These are phyloP conservation scores for Penicillium capsulatum DNA, from an alignment of 2,329 filamentous ascomycete species.

Conservation along the genomic window DNA sequence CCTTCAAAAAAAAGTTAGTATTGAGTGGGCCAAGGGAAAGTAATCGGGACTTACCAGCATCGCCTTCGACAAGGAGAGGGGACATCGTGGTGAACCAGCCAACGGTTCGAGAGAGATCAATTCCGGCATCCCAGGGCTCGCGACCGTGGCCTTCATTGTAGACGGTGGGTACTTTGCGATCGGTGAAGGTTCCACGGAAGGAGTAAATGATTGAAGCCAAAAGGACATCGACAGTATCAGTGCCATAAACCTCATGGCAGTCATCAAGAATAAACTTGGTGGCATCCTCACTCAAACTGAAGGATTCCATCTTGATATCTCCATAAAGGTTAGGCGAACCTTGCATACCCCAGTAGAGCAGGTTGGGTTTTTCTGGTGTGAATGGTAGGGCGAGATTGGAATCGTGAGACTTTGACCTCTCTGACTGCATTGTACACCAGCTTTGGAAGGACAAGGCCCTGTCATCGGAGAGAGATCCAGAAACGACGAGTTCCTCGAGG, in stretches of 20 bases:
- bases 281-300: constrained; percentile 30
- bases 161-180: constrained; percentile 42
- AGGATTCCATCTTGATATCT: constrained; percentile 33
- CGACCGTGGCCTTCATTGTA: constrained; percentile 51
- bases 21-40: not conserved
- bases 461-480: constrained; percentile 30
- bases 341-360: constrained; percentile 38
- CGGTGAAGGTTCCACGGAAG: constrained; percentile 43
- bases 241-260: constrained; percentile 33
- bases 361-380: constrained; percentile 29
- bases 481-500: constrained; percentile 33
- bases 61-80: constrained; percentile 36
- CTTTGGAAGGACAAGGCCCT: constrained; percentile 38
- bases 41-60: constrained; percentile 21
- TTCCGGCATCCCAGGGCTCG: constrained; percentile 42
- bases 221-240: constrained; percentile 38
- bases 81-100: constrained; percentile 51
- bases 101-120: constrained; percentile 47
- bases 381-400: constrained; percentile 22
- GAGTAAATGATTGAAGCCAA: constrained; percentile 41
- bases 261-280: constrained; percentile 32
- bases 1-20: constrained; percentile 13
- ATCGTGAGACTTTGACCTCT: constrained; percentile 22
- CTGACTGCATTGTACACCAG: constrained; percentile 35
- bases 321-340: constrained; percentile 32